These are phyloP conservation scores for Cutaneotrichosporon arboriforme DNA, from an alignment of 1,284 basidiomycete species.

Conservation along the genomic window DNA sequence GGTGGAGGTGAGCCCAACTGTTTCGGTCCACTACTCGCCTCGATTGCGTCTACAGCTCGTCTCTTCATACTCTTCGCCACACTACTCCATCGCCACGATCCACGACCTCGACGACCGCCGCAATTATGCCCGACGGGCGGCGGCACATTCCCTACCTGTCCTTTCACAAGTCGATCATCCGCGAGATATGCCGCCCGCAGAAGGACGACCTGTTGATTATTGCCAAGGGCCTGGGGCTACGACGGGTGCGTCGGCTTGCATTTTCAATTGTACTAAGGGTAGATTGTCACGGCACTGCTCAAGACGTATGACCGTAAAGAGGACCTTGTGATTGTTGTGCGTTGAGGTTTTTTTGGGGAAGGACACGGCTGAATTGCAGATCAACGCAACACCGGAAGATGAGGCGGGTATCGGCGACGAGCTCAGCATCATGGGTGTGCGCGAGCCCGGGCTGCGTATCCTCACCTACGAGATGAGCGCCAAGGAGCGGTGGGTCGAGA, in stretches of 20 bases:
- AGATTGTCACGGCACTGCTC: conserved; percentile 75
- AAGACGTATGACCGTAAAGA: conserved; percentile 87
- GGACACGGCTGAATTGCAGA: conserved; percentile 27
- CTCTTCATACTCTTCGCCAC: too few species aligned
- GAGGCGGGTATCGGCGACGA: conserved; percentile 88
- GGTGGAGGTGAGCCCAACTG: too few species aligned
- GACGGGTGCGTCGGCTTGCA: conserved; percentile 46
- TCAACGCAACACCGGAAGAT: conserved; percentile 77
- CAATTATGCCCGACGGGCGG: conserved; percentile 6
- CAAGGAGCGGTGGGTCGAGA: conserved; percentile 61
- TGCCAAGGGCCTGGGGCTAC: conserved; percentile 78
- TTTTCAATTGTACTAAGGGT: background rate
- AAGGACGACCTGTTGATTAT: conserved; percentile 77
- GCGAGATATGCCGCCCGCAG: conserved; percentile 55
- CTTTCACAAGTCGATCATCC: conserved; percentile 49
- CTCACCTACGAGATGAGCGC: conserved; percentile 78
- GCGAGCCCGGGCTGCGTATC: conserved; percentile 75
- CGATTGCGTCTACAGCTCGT: too few species aligned
- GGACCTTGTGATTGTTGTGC: conserved; percentile 74
- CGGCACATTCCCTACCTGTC: conserved; percentile 47
- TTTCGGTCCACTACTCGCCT: too few species aligned
- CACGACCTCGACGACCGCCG: background rate
- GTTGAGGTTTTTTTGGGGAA: conserved; percentile 5
- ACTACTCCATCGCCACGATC: background rate
- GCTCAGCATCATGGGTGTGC: conserved; percentile 82